phyloP scores from a whole-genome alignment of 495 filamentous ascomycete genomes.

The Acidiella bohemica region DNA sequence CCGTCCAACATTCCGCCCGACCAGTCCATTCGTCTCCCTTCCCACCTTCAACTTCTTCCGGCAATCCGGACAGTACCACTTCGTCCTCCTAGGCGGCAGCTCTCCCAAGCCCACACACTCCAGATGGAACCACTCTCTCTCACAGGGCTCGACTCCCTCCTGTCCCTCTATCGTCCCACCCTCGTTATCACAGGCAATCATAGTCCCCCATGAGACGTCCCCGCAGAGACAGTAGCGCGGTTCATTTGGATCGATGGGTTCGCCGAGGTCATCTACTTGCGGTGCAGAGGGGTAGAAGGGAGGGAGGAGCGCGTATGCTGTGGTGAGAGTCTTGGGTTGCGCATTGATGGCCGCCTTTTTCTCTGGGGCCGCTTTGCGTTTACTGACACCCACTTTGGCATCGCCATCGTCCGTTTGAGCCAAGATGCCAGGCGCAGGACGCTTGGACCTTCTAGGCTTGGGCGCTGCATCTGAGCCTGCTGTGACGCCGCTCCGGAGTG shows the following conservation, averaged over 20 bases:
- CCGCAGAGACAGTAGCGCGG: constrained; percentile 83
- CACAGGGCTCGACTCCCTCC: constrained; percentile 37
- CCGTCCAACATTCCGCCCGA: constrained; percentile 12
- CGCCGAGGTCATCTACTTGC: constrained; percentile 29
- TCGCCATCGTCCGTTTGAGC: constrained; percentile 55
- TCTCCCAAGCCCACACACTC: constrained; percentile 69
- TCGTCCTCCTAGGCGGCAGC: constrained; percentile 60
- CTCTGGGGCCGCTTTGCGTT: constrained; percentile 61
- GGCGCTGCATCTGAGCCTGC: constrained; percentile 3
- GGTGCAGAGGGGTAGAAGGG: not conserved
- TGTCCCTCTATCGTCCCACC: too few relatives aligned
- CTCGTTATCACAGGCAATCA: constrained; percentile 85
- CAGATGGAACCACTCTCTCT: constrained; percentile 84
- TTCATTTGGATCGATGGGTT: constrained; percentile 77
- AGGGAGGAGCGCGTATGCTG: constrained; percentile 21
- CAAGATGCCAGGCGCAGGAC: constrained; percentile 67
- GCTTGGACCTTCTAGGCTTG: constrained; percentile 39
- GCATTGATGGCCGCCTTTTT: constrained; percentile 42
- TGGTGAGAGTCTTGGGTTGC: constrained; percentile 16
- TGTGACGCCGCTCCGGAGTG: constrained; percentile 11
- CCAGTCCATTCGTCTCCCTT: constrained; percentile 16
- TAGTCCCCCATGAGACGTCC: constrained; percentile 80
- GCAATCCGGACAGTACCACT: constrained; percentile 94
- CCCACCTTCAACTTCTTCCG: constrained; percentile 35
- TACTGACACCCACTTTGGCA: constrained; percentile 58